Percentiles rank a stretch among this genome's conserved stretches.
Evolutionary conservation across 805 yeast genomes (phyloP).

Genomic region (Yarrowia deformans): DNA sequence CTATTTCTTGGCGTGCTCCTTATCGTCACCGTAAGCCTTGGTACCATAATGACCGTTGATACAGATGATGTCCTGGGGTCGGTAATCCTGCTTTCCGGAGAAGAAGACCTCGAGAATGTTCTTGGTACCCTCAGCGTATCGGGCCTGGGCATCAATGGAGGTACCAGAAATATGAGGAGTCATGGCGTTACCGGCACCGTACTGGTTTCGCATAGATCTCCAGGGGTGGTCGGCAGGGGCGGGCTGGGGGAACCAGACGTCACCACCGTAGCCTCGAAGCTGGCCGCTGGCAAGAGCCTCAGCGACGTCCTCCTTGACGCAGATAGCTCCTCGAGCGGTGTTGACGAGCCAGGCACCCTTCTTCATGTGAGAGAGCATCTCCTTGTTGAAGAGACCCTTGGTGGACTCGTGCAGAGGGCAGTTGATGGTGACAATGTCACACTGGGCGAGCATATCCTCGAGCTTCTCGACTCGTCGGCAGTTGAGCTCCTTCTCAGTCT

Average conservation of each 20-base stretch:
- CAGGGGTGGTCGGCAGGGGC: conserved; percentile 13
- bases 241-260: conserved; percentile 13
- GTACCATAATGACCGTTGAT: conserved; percentile 11
- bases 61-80: conserved; percentile 14
- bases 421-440: conserved; percentile 11
- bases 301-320: conserved; percentile 6
- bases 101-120: conserved; percentile 12
- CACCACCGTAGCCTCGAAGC: conserved; percentile 16
- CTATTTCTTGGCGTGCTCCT: conserved; percentile 16
- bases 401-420: conserved; percentile 11
- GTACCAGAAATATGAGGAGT: conserved; percentile 9
- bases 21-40: conserved; percentile 16
- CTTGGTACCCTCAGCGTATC: conserved; percentile 16
- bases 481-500: conserved; percentile 21
- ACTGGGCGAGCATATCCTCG: conserved; percentile 12
- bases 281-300: conserved; percentile 14
- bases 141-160: conserved; percentile 8
- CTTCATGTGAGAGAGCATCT: conserved; percentile 20
- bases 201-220: conserved; percentile 17
- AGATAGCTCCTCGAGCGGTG: conserved; percentile 21
- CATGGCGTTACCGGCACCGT: conserved; percentile 16
- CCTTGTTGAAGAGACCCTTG: conserved; percentile 11
- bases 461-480: conserved; percentile 21
- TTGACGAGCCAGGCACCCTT: conserved; percentile 15
- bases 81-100: conserved; percentile 14